These are phyloP conservation scores for Xylaria sp. DNA, from an alignment of 2,329 filamentous ascomycete species.

Conservation along the genomic window DNA sequence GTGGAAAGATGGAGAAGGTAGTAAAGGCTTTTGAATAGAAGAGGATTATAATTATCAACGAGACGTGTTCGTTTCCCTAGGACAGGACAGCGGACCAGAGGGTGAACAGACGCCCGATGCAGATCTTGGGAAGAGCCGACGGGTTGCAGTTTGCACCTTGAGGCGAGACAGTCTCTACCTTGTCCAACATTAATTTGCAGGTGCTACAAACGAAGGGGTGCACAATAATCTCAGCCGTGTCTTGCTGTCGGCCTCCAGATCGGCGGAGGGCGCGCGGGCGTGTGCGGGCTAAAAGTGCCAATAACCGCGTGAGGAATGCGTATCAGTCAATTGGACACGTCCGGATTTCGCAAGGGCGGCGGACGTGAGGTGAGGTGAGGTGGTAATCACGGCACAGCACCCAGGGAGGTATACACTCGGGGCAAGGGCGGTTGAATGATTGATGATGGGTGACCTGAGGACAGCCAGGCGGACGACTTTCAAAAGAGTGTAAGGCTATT, in stretches of 20 bases:
- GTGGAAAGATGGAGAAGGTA: not conserved
- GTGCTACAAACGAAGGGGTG: slow-evolving; percentile 15
- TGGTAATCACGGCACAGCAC: too few relatives aligned
- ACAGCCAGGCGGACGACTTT: not conserved
- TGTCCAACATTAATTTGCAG: slow-evolving; percentile 16
- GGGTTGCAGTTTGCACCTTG: slow-evolving; percentile 22
- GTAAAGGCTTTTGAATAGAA: not conserved
- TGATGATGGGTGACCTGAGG: too few relatives aligned
- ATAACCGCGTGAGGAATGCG: not conserved
- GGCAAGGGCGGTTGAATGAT: too few relatives aligned
- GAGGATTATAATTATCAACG: slow-evolving; percentile 14
- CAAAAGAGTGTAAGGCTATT: not conserved
- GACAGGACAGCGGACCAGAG: slow-evolving; percentile 12
- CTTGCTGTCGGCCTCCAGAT: slow-evolving; percentile 11
- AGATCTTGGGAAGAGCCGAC: slow-evolving; percentile 19
- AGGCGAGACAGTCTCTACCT: slow-evolving; percentile 21
- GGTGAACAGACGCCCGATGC: slow-evolving; percentile 29
- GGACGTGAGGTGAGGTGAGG: too few relatives aligned
- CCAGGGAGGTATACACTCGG: too few relatives aligned
- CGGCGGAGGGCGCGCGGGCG: not conserved
- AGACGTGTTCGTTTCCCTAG: slow-evolving; percentile 23
- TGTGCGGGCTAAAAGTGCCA: not conserved
- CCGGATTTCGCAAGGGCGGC: not conserved
- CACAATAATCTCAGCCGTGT: slow-evolving; percentile 8
- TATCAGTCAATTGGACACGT: not conserved